These are phyloP conservation scores for Aspergillus wentii DNA, from an alignment of 495 filamentous ascomycete species.

Conservation along the genomic window DNA sequence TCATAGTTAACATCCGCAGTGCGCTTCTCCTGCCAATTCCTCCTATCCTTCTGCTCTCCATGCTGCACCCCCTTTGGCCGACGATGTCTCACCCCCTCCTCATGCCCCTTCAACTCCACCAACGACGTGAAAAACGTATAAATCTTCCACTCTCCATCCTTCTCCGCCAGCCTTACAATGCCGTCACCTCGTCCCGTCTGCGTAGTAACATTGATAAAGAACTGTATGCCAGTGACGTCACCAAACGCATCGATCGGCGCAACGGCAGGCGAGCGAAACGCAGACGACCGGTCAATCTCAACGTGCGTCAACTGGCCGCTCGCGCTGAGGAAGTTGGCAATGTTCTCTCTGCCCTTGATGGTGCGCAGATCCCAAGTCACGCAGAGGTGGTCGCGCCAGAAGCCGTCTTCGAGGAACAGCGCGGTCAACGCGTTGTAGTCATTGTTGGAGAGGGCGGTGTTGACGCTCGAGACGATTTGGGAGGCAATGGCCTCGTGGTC, in stretches of 20 bases:
- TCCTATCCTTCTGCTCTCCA: slow-evolving; percentile 46
- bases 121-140: slow-evolving; percentile 60
- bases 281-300: slow-evolving; percentile 43
- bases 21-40: slow-evolving; percentile 64
- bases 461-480: slow-evolving; percentile 41
- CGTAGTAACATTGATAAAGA: slow-evolving; percentile 44
- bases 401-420: slow-evolving; percentile 44
- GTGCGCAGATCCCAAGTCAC: slow-evolving; percentile 45
- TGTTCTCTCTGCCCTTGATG: slow-evolving; percentile 47
- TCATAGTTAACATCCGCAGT: slow-evolving; percentile 48
- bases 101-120: slow-evolving; percentile 38
- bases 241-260: slow-evolving; percentile 45
- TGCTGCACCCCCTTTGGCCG: slow-evolving; percentile 45
- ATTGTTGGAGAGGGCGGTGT: slow-evolving; percentile 32
- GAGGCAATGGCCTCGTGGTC: slow-evolving; percentile 44
- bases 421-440: slow-evolving; percentile 24
- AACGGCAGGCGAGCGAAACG: slow-evolving; percentile 41
- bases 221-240: slow-evolving; percentile 46
- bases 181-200: slow-evolving; percentile 50
- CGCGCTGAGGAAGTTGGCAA: slow-evolving; percentile 41
- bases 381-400: slow-evolving; percentile 41
- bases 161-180: slow-evolving; percentile 48
- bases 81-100: slow-evolving; percentile 33
- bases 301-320: slow-evolving; percentile 36
- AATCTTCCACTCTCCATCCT: slow-evolving; percentile 53